Evolutionary conservation across 139 green algal species (phyloP).

Genomic region (Tetradesmus lagerheimii): DNA sequence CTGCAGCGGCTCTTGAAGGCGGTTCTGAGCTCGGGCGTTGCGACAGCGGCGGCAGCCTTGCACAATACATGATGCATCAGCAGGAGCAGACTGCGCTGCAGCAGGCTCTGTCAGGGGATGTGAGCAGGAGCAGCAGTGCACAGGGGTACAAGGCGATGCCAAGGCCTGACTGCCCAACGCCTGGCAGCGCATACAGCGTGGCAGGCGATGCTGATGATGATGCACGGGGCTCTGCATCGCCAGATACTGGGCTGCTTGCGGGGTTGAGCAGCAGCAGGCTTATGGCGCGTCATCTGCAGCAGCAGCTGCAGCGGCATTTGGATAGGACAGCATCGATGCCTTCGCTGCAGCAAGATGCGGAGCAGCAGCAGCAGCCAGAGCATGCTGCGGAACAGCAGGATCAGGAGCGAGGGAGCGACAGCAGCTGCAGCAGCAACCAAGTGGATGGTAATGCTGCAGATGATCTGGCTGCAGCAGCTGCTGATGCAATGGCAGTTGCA

Average conservation of each 20-base stretch:
- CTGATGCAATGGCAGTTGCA: neutral
- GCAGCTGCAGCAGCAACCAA: neutral
- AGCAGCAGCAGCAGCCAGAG: neutral
- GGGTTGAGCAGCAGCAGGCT: conserved; percentile 24
- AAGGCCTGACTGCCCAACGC: conserved; percentile 29
- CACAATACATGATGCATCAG: conserved; percentile 1
- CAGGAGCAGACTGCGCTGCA: neutral
- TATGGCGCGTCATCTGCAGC: conserved; percentile 19
- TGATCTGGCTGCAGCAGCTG: conserved; percentile 3
- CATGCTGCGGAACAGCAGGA: neutral
- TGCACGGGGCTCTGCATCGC: neutral
- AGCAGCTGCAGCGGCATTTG: conserved; percentile 26
- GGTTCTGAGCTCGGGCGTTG: neutral
- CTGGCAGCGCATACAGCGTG: conserved; percentile 16
- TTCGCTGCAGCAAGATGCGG: neutral
- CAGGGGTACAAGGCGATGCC: neutral
- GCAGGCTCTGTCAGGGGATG: neutral
- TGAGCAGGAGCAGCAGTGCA: neutral
- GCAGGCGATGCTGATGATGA: neutral
- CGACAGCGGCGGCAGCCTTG: conserved; percentile 28
- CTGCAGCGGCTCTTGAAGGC: neutral
- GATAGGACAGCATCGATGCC: conserved; percentile 21
- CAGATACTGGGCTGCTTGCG: conserved; percentile 23
- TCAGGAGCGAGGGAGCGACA: neutral
- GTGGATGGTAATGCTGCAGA: neutral